Evolutionary conservation across 2,329 filamentous ascomycete species (phyloP).

Genomic region (Metarhizium guizhouense): DNA sequence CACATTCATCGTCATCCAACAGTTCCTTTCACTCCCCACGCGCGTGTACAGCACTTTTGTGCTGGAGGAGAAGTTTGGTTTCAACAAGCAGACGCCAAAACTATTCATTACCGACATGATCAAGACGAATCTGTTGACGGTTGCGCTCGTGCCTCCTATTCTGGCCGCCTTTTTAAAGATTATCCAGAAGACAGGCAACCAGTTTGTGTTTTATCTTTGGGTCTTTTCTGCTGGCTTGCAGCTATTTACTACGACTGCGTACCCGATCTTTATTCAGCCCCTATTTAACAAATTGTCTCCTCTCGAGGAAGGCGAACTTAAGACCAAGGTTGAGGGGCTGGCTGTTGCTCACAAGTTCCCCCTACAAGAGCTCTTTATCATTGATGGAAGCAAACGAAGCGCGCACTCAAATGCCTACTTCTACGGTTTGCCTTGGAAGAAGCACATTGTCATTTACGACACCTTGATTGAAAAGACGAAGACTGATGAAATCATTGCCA

Average conservation of each 20-base stretch:
- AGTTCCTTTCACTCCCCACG: constrained; percentile 68
- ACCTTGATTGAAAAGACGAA: constrained; percentile 94
- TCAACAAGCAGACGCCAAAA: constrained; percentile 93
- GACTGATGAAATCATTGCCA: constrained; percentile 85
- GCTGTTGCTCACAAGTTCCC: constrained; percentile 83
- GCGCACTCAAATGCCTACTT: constrained; percentile 91
- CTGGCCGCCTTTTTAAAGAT: constrained; percentile 90
- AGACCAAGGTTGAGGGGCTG: constrained; percentile 77
- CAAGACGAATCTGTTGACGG: constrained; percentile 77
- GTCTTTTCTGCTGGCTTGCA: constrained; percentile 83
- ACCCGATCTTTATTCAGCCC: constrained; percentile 87
- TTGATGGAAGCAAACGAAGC: constrained; percentile 81
- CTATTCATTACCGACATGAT: constrained; percentile 85
- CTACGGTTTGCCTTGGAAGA: constrained; percentile 97
- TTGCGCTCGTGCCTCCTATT: constrained; percentile 76
- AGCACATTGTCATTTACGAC: constrained; percentile 99
- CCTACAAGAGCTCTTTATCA: constrained; percentile 86
- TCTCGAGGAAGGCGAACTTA: constrained; percentile 76
- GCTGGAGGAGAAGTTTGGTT: constrained; percentile 92
- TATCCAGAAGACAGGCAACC: constrained; percentile 83
- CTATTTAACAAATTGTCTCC: constrained; percentile 98
- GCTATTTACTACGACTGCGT: constrained; percentile 91
- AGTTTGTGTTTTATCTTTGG: constrained; percentile 98
- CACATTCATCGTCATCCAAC: constrained; percentile 73
- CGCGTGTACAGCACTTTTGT: constrained; percentile 93